Base-by-base conservation (phyloP, 768 basidiomycete genomes). In the Cubamyces sp. region DNA sequence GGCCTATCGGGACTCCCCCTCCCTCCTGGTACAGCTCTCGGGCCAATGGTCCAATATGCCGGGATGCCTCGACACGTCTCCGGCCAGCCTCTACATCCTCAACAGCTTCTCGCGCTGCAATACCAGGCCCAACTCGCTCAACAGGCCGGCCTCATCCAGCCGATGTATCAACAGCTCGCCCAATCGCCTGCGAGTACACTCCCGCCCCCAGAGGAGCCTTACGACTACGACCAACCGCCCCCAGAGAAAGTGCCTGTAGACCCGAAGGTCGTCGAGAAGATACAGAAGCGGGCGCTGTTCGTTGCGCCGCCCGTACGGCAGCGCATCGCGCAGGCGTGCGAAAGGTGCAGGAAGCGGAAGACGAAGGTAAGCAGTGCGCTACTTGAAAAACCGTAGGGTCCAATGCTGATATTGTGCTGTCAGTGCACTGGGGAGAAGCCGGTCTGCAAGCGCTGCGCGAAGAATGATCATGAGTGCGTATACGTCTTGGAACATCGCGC, bases 401-500 rank as follows among this genome's bases (percentile, higher is more conserved):
- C n/a, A 7, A 21, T 11, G 19, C 4, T 23, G 15, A 25, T 16
- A 1, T 7, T 28, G 16, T 39, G 14, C 26, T 2, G 26, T 25
- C 37, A 67, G 66, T 67, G 66, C 39, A 48, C 59, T 15, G 66
- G 66, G 15, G 55, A 41, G 7, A 53, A 54, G 14, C 66, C 66
- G 3, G 25, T 11, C 23, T 67, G 66, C 46, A 55, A 30, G 18
- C 59, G 62, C 1, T 67, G 66, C 23, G 18, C 15, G 5, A 54
- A 59, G 40, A 30, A 39, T 4, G 52, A 60, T 12, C 25, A 43
- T 19, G 60, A 64, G 11, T 67, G 66, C 48, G 60, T 42, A 8
- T 67, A 67, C 41, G 57, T 59, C 16, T 28, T 34, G 11, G 66
- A 66, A n/a, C 60, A 66, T 37, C 62, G 60, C 51, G 62, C 60